A percentile compares a stretch with the other conserved stretches of the same genome.
Conservation (phyloP, 1,284 basidiomycete species). For the Pseudozyma sp. region DNA sequence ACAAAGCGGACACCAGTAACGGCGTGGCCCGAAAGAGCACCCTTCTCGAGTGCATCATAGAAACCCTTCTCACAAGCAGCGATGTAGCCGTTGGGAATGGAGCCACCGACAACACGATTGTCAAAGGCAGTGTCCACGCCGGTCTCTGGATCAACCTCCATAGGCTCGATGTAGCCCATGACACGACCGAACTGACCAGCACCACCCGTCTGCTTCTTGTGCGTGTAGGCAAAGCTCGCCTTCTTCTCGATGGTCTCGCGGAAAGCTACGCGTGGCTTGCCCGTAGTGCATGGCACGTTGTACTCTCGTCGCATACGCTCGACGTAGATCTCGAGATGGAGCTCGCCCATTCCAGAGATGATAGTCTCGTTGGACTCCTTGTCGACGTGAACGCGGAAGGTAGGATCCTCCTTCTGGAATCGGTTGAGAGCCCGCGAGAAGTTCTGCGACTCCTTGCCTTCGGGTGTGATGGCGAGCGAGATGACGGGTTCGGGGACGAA, state of each 20-base stretch:
- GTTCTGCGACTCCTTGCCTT: slow-evolving; percentile 83
- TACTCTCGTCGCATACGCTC: slow-evolving; percentile 99
- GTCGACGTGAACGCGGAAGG: slow-evolving; percentile 97
- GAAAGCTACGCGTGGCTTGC: slow-evolving; percentile 96
- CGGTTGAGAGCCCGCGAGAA: slow-evolving; percentile 96
- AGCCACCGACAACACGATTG: slow-evolving; percentile 89
- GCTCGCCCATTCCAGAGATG: slow-evolving; percentile 98
- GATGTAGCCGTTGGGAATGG: slow-evolving; percentile 89
- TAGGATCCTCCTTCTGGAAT: slow-evolving; percentile 99
- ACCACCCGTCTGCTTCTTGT: slow-evolving; percentile 99
- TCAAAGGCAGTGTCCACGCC: slow-evolving; percentile 90
- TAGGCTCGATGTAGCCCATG: slow-evolving; percentile 88
- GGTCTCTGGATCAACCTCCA: slow-evolving; percentile 81
- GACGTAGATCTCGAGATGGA: slow-evolving; percentile 98
- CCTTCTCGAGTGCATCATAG: slow-evolving; percentile 92
- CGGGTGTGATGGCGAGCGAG: slow-evolving; percentile 90
- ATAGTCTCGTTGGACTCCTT: slow-evolving; percentile 98
- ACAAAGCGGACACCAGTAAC: slow-evolving; percentile 89
- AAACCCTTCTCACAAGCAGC: slow-evolving; percentile 98
- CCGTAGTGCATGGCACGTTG: slow-evolving; percentile 90
- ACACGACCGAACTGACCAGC: slow-evolving; percentile 96
- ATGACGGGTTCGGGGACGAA: slow-evolving; percentile 99
- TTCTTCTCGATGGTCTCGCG: slow-evolving; percentile 89
- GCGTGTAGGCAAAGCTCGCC: slow-evolving; percentile 88
- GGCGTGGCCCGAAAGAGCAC: slow-evolving; percentile 86